phyloP scores from a whole-genome alignment of 495 filamentous ascomycete genomes.

The Aspergillus haitiensis region DNA sequence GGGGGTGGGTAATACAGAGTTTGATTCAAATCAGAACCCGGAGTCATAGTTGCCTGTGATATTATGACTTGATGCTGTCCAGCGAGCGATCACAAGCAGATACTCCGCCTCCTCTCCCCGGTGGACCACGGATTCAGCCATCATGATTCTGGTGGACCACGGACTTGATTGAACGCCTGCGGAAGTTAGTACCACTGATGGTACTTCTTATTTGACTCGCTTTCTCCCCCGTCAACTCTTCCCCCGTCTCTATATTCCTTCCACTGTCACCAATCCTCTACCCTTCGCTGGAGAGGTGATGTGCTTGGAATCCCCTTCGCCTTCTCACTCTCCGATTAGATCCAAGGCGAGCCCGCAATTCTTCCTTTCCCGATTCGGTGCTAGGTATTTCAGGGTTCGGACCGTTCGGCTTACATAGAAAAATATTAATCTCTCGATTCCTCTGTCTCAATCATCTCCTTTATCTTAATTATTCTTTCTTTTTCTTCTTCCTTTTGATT shows the following conservation, averaged over 20 bases:
- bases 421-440: slow-evolving; percentile 12
- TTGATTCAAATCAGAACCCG: too few relatives aligned
- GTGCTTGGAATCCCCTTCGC: slow-evolving; percentile 28
- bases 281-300: slow-evolving; percentile 19
- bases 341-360: slow-evolving; percentile 30
- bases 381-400: slow-evolving; percentile 22
- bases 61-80: slow-evolving; percentile 4
- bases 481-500: slow-evolving; percentile 6
- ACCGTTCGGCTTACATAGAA: slow-evolving; percentile 22
- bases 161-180: slow-evolving; percentile 2
- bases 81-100: slow-evolving; percentile 8
- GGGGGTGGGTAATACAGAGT: too few relatives aligned
- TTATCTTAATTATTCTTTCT: slow-evolving; percentile 3
- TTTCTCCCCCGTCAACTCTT: slow-evolving; percentile 14
- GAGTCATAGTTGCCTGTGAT: background rate
- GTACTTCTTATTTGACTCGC: slow-evolving; percentile 4
- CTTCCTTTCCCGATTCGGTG: slow-evolving; percentile 34
- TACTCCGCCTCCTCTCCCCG: slow-evolving; percentile 20
- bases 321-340: slow-evolving; percentile 9
- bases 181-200: background rate
- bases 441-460: slow-evolving; percentile 1
- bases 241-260: slow-evolving; percentile 19
- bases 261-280: slow-evolving; percentile 6
- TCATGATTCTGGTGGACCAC: slow-evolving; percentile 4
- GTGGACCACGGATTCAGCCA: slow-evolving; percentile 19